Evolutionary conservation across 129 eudicot genomes (phyloP).

Genomic region (Saussurea involucrata): DNA sequence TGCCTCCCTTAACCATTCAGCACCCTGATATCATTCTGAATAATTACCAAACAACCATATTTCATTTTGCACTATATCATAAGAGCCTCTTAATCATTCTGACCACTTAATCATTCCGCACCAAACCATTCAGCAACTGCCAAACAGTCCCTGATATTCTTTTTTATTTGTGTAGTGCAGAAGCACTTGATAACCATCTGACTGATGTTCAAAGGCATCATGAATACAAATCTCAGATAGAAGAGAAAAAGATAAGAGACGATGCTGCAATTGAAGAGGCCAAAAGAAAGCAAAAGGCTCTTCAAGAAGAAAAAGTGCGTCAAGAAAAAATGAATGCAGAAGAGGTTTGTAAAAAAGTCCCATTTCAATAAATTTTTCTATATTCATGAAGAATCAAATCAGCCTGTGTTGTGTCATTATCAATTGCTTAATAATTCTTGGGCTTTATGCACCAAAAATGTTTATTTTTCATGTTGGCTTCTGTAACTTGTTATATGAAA

Average conservation of each 20-base stretch:
- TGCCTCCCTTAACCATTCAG: no score
- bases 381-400: not conserved
- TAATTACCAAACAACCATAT: no score
- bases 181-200: slow-evolving; percentile 88
- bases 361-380: not conserved
- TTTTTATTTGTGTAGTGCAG: slow-evolving; percentile 56
- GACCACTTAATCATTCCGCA: no score
- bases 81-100: no score
- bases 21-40: no score
- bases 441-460: not conserved
- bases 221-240: slow-evolving; percentile 76
- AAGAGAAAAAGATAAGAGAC: slow-evolving; percentile 85
- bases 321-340: slow-evolving; percentile 70
- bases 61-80: no score
- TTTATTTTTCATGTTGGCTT: not conserved
- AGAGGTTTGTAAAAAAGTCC: slow-evolving; percentile 55
- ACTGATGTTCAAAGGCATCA: slow-evolving; percentile 90
- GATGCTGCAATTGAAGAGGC: slow-evolving; percentile 90
- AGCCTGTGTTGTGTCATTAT: not conserved
- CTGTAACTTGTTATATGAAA: not conserved
- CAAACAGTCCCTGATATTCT: no score
- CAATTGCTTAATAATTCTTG: not conserved
- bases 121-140: no score
- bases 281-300: slow-evolving; percentile 68
- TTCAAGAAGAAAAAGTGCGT: slow-evolving; percentile 65